These are phyloP conservation scores for Colletotrichum lentis DNA, from an alignment of 2,329 filamentous ascomycete genomes.

Conservation along the genomic window DNA sequence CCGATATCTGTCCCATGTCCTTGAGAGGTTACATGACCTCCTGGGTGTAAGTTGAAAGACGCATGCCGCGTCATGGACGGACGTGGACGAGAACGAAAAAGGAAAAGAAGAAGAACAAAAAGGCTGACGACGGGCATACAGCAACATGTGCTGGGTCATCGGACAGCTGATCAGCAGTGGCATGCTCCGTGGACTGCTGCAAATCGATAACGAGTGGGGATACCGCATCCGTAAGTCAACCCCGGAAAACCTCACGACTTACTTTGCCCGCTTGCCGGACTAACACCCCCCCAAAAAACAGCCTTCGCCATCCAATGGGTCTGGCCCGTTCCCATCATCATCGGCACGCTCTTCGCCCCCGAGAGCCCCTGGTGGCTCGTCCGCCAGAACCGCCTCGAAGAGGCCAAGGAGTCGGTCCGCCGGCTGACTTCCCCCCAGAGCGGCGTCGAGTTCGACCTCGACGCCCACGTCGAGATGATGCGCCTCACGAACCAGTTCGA, in stretches of 20 bases:
- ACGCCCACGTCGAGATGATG: slow-evolving; percentile 41
- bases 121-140: slow-evolving; percentile 3
- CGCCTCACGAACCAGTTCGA: slow-evolving; percentile 46
- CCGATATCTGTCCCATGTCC: slow-evolving; percentile 49
- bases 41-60: slow-evolving; percentile 43
- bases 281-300: background rate
- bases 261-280: no score
- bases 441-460: slow-evolving; percentile 39
- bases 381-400: slow-evolving; percentile 40
- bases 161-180: slow-evolving; percentile 51
- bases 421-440: slow-evolving; percentile 38
- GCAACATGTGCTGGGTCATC: slow-evolving; percentile 54
- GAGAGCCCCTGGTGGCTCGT: slow-evolving; percentile 44
- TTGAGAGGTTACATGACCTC: slow-evolving; percentile 42
- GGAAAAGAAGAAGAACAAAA: slow-evolving; percentile 43
- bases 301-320: slow-evolving; percentile 47
- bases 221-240: slow-evolving; percentile 51
- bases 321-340: slow-evolving; percentile 39
- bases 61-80: no score
- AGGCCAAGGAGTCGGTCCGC: slow-evolving; percentile 36
- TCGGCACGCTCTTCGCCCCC: slow-evolving; percentile 38
- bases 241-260: fast-evolving
- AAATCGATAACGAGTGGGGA: slow-evolving; percentile 48
- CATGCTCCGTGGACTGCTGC: slow-evolving; percentile 47
- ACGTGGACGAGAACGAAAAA: slow-evolving; percentile 17